Percentiles rank a stretch among this genome's conserved stretches.
phyloP scores from a whole-genome alignment of 2,329 filamentous ascomycete species.

The Cercospora sp. region DNA sequence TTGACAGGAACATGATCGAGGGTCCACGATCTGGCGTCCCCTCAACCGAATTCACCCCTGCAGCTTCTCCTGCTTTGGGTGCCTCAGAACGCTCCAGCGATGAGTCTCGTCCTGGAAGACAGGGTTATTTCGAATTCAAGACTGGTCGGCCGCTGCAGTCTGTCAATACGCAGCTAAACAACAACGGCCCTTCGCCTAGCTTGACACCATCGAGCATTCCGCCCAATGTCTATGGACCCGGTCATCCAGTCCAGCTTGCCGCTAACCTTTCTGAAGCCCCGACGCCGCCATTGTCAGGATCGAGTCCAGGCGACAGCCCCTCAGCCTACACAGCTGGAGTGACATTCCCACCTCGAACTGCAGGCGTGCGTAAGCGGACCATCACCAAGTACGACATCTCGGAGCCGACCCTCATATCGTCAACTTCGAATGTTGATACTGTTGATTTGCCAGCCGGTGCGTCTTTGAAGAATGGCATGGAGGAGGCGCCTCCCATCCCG shows the following conservation, averaged over 20 bases:
- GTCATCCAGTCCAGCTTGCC: slow-evolving; percentile 22
- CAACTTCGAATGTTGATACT: slow-evolving; percentile 60
- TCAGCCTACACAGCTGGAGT: slow-evolving; percentile 29
- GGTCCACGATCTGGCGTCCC: slow-evolving; percentile 41
- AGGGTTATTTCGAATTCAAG: slow-evolving; percentile 35
- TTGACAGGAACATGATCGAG: slow-evolving; percentile 53
- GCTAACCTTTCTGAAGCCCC: slow-evolving; percentile 53
- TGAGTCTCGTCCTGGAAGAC: slow-evolving; percentile 15
- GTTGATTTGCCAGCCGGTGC: slow-evolving; percentile 59
- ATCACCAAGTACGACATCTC: slow-evolving; percentile 64
- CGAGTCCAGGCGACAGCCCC: slow-evolving; percentile 44
- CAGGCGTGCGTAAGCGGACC: slow-evolving; percentile 55
- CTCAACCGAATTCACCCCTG: slow-evolving; percentile 23
- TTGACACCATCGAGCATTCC: slow-evolving; percentile 25
- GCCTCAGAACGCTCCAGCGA: slow-evolving; percentile 20
- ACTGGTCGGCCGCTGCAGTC: slow-evolving; percentile 7
- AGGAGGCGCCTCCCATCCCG: slow-evolving; percentile 53
- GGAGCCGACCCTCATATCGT: slow-evolving; percentile 57
- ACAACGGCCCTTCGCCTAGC: slow-evolving; percentile 9
- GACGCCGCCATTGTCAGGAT: slow-evolving; percentile 52
- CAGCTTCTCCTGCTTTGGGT: slow-evolving; percentile 24
- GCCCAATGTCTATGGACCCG: slow-evolving; percentile 28
- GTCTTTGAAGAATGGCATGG: slow-evolving; percentile 55
- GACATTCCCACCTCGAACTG: slow-evolving; percentile 33
- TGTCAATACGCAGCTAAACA: slow-evolving; percentile 11